These are phyloP conservation scores for Allodekkera sacchari DNA, from an alignment of 805 yeast species.

Conservation along the genomic window DNA sequence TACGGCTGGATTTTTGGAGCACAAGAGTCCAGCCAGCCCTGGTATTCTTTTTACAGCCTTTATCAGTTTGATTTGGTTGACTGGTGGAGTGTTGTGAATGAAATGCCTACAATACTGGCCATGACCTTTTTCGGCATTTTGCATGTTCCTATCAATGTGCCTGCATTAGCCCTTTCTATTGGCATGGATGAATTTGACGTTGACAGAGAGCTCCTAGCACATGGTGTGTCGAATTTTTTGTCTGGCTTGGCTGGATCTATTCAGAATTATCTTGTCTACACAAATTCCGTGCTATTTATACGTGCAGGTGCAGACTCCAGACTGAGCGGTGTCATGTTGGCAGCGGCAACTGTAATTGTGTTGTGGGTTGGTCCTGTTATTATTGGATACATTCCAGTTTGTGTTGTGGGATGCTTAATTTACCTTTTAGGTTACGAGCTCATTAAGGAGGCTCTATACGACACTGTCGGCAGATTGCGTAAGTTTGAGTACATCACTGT, in stretches of 20 bases:
- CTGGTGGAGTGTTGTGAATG: slow-evolving; percentile 59
- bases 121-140: slow-evolving; percentile 90
- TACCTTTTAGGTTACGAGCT: slow-evolving; percentile 87
- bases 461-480: slow-evolving; percentile 71
- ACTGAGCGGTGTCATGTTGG: slow-evolving; percentile 83
- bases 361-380: slow-evolving; percentile 87
- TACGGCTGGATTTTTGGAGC: slow-evolving; percentile 80
- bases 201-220: slow-evolving; percentile 89
- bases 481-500: slow-evolving; percentile 80
- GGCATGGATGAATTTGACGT: slow-evolving; percentile 84
- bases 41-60: slow-evolving; percentile 78
- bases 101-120: slow-evolving; percentile 91
- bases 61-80: slow-evolving; percentile 68
- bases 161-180: slow-evolving; percentile 88
- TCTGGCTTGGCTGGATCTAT: slow-evolving; percentile 83
- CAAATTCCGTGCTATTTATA: slow-evolving; percentile 85
- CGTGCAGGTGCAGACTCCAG: slow-evolving; percentile 92
- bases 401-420: slow-evolving; percentile 91
- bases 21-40: slow-evolving; percentile 61
- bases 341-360: slow-evolving; percentile 68
- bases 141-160: slow-evolving; percentile 97
- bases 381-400: slow-evolving; percentile 90
- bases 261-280: slow-evolving; percentile 91
- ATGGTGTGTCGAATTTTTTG: slow-evolving; percentile 81
- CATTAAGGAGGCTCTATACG: slow-evolving; percentile 75